Evolutionary conservation across 75 land plant genomes (phyloP).

Genomic region (Picea sitchensis): DNA sequence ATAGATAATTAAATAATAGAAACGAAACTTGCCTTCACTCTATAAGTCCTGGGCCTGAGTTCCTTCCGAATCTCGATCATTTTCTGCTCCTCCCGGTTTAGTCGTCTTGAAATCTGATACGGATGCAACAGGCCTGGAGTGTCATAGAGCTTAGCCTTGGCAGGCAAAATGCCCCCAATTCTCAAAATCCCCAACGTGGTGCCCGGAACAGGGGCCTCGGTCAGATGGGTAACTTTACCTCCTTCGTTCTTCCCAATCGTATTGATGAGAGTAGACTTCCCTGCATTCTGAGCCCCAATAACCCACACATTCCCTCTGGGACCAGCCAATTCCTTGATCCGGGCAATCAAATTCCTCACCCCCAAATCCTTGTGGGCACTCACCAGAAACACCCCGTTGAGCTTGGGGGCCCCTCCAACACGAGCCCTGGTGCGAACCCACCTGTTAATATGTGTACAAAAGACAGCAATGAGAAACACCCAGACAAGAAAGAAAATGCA

Average conservation of each 20-base stretch:
- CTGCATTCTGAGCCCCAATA: constrained; percentile 95
- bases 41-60: constrained; percentile 37
- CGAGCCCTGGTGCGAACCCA: constrained; percentile 81
- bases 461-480: too few relatives aligned
- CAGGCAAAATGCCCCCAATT: constrained; percentile 78
- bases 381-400: constrained; percentile 72
- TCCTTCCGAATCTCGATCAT: constrained; percentile 89
- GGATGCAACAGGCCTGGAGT: constrained; percentile 96
- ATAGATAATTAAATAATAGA: too few relatives aligned
- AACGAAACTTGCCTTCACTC: constrained; percentile 52
- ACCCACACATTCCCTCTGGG: constrained; percentile 97
- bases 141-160: constrained; percentile 85
- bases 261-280: constrained; percentile 93
- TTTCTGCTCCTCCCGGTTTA: constrained; percentile 89
- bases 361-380: constrained; percentile 83
- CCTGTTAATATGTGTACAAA: background rate
- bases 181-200: constrained; percentile 90
- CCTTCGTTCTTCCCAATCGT: constrained; percentile 66
- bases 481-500: too few relatives aligned
- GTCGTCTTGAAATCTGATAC: constrained; percentile 65
- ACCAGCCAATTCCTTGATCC: constrained; percentile 74
- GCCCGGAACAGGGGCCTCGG: constrained; percentile 94
- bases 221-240: constrained; percentile 50
- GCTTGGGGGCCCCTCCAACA: constrained; percentile 74
- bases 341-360: constrained; percentile 63